Evolutionary conservation across 768 basidiomycete species (phyloP), one percentile per base, ranked within the genome.

Genomic region (Mycena sanguinolenta): DNA sequence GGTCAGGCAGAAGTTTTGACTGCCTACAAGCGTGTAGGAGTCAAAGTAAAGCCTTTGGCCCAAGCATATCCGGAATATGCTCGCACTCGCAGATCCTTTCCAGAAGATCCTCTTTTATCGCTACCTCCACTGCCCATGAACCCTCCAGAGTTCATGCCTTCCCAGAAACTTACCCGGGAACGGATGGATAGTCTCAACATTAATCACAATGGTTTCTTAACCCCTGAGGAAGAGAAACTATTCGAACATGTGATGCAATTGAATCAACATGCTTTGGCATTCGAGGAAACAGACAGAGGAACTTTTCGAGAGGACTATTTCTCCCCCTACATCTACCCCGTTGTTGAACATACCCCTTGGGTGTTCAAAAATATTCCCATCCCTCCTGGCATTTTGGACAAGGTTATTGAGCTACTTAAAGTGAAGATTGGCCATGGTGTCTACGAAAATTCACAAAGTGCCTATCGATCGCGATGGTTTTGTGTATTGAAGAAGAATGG

Each of bases 401-500:
- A 79, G 65, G 79, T 85, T 1, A 73, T 80, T 1, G 68, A 76
- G 2, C 63, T 82, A 0, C 55, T 86, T 0, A 73, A 78, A 28
- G 28, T 72, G 2, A 83, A 84, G 65, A 79, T 84, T 1, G 73
- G 55, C 1, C 76, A 81, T 0, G 83, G 82, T 4, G 77, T 82
- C 0, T 85, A 84, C 58, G 79, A 85, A 64, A 76, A 79, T 16
- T 79, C 78, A 1, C 75, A 80, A 9, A 79, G 80, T 0, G 79
- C 80, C 0, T 86, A 85, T 58, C 69, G 79, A 6, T 80, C 80
- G 0, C 49, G 75, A 3, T 84, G 82, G 84, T 85, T 86, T 58
- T 77, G 75, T 25, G 82, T 85, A 0, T 32, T 78, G 0, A 85
- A 85, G 70, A 81, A 82, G 53, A 78, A 70, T 68, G 81, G 63